phyloP scores from a whole-genome alignment of 2,329 filamentous ascomycete species.

The Neophaeococcomyces mojaviensis region DNA sequence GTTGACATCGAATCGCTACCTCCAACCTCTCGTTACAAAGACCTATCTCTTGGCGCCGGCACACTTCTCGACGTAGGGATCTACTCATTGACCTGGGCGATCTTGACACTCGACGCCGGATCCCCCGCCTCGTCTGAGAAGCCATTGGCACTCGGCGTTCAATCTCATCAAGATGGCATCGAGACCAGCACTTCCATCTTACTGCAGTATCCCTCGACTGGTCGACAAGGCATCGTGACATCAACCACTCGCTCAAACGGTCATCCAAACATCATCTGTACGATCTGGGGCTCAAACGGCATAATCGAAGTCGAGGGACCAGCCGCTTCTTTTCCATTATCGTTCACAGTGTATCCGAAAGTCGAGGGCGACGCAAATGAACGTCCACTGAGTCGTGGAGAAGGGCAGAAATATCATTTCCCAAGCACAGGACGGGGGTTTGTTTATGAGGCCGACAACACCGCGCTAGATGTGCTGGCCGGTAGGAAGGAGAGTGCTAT shows the following conservation, averaged over 20 bases:
- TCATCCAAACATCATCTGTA: constrained; percentile 9
- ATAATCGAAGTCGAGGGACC: constrained; percentile 16
- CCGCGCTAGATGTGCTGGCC: constrained; percentile 26
- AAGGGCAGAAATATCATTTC: constrained; percentile 24
- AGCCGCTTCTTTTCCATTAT: constrained; percentile 11
- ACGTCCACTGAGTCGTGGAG: background rate
- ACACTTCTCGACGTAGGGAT: constrained; percentile 77
- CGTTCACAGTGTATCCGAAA: constrained; percentile 14
- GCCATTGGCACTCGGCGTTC: constrained; percentile 58
- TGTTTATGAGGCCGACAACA: constrained; percentile 29
- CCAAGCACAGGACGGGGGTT: constrained; percentile 24
- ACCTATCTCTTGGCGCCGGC: constrained; percentile 69
- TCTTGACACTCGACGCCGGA: constrained; percentile 73
- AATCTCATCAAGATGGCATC: constrained; percentile 24
- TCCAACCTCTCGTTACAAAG: constrained; percentile 49
- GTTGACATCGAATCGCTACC: constrained; percentile 12
- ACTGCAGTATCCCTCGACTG: constrained; percentile 33
- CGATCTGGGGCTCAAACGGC: constrained; percentile 20
- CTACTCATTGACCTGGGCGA: constrained; percentile 84
- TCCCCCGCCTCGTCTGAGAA: constrained; percentile 54
- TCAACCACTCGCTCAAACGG: constrained; percentile 27
- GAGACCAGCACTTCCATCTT: constrained; percentile 32
- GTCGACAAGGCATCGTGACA: constrained; percentile 37
- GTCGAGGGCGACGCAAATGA: constrained; percentile 4
- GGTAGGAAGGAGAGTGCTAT: constrained; percentile 32